Evolutionary conservation across 2,329 filamentous ascomycete genomes (phyloP).

Genomic region (Chaetomium olivaceum): DNA sequence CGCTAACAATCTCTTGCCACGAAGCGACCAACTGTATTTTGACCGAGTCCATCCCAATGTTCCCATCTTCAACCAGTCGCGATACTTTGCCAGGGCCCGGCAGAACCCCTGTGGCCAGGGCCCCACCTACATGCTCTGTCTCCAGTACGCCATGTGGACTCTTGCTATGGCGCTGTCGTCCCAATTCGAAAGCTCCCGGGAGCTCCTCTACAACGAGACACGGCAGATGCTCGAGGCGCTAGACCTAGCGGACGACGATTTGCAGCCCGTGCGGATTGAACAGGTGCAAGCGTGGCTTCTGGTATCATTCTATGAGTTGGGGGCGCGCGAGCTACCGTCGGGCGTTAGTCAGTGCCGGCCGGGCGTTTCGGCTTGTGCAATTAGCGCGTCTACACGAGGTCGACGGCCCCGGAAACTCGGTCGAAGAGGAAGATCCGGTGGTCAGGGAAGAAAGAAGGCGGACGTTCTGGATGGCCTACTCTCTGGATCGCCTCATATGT

Average conservation of each 20-base stretch:
- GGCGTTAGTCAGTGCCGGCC: slow-evolving; percentile 41
- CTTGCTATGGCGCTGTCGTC: slow-evolving; percentile 36
- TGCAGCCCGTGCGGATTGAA: slow-evolving; percentile 26
- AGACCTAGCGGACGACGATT: slow-evolving; percentile 30
- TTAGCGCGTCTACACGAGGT: slow-evolving; percentile 28
- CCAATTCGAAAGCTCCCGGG: slow-evolving; percentile 34
- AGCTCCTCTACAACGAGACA: slow-evolving; percentile 33
- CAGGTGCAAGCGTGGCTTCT: slow-evolving; percentile 35
- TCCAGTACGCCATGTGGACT: slow-evolving; percentile 39
- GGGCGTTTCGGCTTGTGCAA: slow-evolving; percentile 39
- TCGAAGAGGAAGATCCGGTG: slow-evolving; percentile 23
- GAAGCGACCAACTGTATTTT: slow-evolving; percentile 35
- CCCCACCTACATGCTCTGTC: slow-evolving; percentile 28
- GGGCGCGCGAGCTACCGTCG: slow-evolving; percentile 28
- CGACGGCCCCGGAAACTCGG: slow-evolving; percentile 15
- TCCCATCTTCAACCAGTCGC: slow-evolving; percentile 35
- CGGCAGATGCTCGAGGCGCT: slow-evolving; percentile 33
- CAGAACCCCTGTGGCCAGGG: slow-evolving; percentile 17
- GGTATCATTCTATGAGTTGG: slow-evolving; percentile 33
- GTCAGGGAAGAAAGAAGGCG: slow-evolving; percentile 32
- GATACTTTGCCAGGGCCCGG: slow-evolving; percentile 32
- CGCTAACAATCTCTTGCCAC: too few species aligned
- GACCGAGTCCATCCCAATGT: slow-evolving; percentile 36
- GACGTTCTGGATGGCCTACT: slow-evolving; percentile 36
- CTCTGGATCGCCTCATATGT: slow-evolving; percentile 34